Percentiles rank a stretch among this genome's conserved stretches.
phyloP scores from a whole-genome alignment of 805 yeast species.

The Candida hispaniensis region DNA sequence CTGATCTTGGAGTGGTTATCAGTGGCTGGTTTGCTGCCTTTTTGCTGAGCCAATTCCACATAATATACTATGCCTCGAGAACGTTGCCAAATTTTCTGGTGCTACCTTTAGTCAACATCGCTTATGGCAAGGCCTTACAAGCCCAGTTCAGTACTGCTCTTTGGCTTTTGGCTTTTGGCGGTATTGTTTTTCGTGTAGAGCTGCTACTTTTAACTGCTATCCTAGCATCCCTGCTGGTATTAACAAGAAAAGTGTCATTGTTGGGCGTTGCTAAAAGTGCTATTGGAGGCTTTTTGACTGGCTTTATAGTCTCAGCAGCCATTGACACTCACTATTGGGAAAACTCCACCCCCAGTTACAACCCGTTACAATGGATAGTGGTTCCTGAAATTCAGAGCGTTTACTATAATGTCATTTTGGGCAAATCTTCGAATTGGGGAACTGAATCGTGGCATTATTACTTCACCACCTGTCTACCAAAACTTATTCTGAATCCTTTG shows the following conservation, averaged over 20 bases:
- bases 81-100: conserved; percentile 77
- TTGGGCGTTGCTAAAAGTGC: conserved; percentile 24
- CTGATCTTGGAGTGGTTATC: conserved; percentile 17
- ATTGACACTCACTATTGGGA: conserved; percentile 77
- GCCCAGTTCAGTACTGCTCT: conserved; percentile 44
- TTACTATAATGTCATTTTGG: conserved; percentile 62
- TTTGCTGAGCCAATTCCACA: conserved; percentile 62
- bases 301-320: conserved; percentile 36
- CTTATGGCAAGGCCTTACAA: conserved; percentile 40
- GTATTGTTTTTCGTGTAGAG: conserved; percentile 66
- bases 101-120: conserved; percentile 56
- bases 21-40: conserved; percentile 47
- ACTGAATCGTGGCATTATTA: conserved; percentile 64
- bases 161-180: conserved; percentile 46
- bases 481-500: conserved; percentile 29
- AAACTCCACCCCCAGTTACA: conserved; percentile 20
- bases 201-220: conserved; percentile 42
- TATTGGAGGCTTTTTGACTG: conserved; percentile 41
- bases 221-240: conserved; percentile 32
- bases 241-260: conserved; percentile 39
- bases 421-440: conserved; percentile 76
- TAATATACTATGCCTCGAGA: conserved; percentile 69
- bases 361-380: conserved; percentile 22
- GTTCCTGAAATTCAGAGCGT: conserved; percentile 72
- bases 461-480: conserved; percentile 44